Conservation (phyloP, 208 protist genomes). For the Leishmania gerbilli region DNA sequence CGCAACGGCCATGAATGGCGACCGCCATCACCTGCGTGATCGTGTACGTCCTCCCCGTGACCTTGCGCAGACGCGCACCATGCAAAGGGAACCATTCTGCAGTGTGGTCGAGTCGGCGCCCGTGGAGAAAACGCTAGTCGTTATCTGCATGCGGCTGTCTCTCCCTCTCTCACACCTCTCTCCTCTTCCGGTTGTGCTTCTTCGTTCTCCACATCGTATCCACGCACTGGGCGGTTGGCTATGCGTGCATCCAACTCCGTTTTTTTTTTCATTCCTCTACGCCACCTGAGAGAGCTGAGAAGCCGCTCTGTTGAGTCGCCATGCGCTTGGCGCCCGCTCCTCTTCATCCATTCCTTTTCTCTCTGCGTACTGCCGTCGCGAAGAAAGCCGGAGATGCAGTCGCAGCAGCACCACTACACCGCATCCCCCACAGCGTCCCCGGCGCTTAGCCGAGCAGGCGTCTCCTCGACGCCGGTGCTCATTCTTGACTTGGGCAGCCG, state of each 20-base stretch:
- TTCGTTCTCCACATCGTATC: background rate
- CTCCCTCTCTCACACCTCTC: background rate
- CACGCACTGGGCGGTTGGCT: background rate
- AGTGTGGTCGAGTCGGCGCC: background rate
- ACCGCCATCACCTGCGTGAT: background rate
- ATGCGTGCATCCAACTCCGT: background rate
- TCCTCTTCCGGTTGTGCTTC: background rate
- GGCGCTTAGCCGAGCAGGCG: background rate
- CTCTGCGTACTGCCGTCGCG: background rate
- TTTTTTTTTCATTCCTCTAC: background rate
- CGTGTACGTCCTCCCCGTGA: background rate
- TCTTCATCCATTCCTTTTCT: background rate
- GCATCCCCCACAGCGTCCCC: background rate
- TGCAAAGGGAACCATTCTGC: background rate
- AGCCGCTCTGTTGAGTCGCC: background rate
- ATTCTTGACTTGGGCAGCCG: conserved; percentile 61
- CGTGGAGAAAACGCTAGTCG: background rate
- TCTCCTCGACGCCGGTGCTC: conserved; percentile 12
- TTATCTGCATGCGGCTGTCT: background rate
- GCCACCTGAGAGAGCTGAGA: background rate
- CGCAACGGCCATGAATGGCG: background rate
- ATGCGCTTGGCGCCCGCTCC: background rate
- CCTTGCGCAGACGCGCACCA: background rate
- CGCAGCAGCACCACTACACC: background rate
- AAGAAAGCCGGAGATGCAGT: background rate